These are phyloP conservation scores for Lepidium sativum DNA, from an alignment of 345 rosid species.

Conservation along the genomic window DNA sequence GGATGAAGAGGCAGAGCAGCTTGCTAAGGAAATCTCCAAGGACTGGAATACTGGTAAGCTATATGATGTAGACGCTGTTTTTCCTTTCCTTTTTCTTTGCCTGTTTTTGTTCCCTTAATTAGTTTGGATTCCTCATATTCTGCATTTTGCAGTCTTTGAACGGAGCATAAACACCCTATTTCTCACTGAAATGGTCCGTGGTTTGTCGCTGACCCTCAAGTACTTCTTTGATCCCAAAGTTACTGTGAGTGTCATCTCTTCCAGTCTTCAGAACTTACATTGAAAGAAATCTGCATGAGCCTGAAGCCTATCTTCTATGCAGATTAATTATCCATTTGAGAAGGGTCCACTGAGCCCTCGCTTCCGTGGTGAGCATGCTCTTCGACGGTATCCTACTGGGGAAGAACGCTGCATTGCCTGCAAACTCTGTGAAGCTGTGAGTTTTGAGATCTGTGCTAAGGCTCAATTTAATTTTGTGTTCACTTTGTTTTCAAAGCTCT, in stretches of 20 bases:
- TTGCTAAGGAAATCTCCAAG: conserved; percentile 88
- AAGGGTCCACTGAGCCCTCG: conserved; percentile 98
- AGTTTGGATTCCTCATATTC: conserved; percentile 9
- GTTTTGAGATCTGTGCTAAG: conserved; percentile 6
- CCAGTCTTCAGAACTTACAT: background rate
- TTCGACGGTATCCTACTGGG: conserved; percentile 83
- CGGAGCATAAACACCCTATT: conserved; percentile 80
- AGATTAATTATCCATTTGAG: conserved; percentile 99
- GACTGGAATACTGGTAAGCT: conserved; percentile 87
- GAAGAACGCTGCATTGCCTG: conserved; percentile 99
- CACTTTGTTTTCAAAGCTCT: background rate
- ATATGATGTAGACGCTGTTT: background rate
- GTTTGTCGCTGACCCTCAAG: conserved; percentile 77
- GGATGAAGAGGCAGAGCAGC: conserved; percentile 85
- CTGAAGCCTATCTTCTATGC: conserved; percentile 15
- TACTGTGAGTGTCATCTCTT: conserved; percentile 54
- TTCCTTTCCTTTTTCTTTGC: background rate
- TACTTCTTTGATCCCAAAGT: conserved; percentile 92
- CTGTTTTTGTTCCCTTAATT: background rate
- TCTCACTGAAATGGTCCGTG: conserved; percentile 96
- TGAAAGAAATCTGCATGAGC: conserved; percentile 5
- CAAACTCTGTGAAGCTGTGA: conserved; percentile 98
- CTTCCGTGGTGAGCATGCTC: conserved; percentile 97
- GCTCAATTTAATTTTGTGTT: background rate
- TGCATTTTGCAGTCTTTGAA: conserved; percentile 65